Evolutionary conservation across 805 yeast species (phyloP).

Genomic region (Yueomyces sp.): DNA sequence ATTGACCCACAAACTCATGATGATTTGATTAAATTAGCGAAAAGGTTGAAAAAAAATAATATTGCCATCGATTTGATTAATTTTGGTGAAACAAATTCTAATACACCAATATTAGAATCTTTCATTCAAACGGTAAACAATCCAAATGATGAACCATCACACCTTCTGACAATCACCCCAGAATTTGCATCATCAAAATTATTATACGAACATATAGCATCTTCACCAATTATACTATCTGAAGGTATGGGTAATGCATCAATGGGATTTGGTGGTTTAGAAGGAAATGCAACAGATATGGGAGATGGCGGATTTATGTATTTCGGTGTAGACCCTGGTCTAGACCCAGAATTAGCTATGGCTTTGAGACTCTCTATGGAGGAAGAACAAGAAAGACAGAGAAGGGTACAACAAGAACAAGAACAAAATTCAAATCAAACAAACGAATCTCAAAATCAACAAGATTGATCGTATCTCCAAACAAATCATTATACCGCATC

Average conservation of each 20-base stretch:
- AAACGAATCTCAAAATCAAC: background rate
- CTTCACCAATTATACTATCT: slow-evolving; percentile 64
- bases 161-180: slow-evolving; percentile 76
- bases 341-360: slow-evolving; percentile 95
- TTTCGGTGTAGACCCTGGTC: slow-evolving; percentile 69
- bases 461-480: background rate
- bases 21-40: slow-evolving; percentile 74
- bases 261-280: slow-evolving; percentile 32
- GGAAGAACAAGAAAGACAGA: slow-evolving; percentile 89
- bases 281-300: slow-evolving; percentile 14
- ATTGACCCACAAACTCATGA: slow-evolving; percentile 52
- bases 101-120: slow-evolving; percentile 66
- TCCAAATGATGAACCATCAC: slow-evolving; percentile 50
- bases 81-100: slow-evolving; percentile 78
- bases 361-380: slow-evolving; percentile 90
- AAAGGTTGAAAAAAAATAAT: slow-evolving; percentile 84
- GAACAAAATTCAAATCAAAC: slow-evolving; percentile 4
- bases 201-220: slow-evolving; percentile 66
- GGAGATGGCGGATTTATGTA: slow-evolving; percentile 28
- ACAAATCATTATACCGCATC: too few relatives aligned
- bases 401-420: slow-evolving; percentile 39
- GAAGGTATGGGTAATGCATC: slow-evolving; percentile 30
- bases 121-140: slow-evolving; percentile 57
- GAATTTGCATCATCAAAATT: slow-evolving; percentile 50
- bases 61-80: slow-evolving; percentile 81